Percentiles rank a stretch among this genome's conserved stretches.
phyloP scores from a whole-genome alignment of 2,329 filamentous ascomycete genomes.

The Eutypa lata region DNA sequence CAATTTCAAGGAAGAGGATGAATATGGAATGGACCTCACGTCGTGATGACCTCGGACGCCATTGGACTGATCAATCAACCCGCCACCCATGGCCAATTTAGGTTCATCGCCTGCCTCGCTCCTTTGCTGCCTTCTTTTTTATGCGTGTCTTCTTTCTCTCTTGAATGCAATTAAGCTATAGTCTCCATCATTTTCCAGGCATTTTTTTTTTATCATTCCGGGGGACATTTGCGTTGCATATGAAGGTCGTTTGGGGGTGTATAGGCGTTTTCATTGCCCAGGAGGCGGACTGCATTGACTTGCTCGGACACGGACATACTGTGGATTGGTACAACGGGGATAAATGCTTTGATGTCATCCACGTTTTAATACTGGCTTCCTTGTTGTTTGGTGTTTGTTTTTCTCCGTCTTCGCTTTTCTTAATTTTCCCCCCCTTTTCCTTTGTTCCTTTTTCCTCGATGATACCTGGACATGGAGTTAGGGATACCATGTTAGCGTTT shows the following conservation, averaged over 20 bases:
- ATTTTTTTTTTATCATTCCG: background rate
- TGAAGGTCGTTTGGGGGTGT: slow-evolving; percentile 9
- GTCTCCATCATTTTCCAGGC: background rate
- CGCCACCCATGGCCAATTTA: background rate
- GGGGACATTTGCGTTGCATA: slow-evolving; percentile 14
- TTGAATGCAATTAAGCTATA: background rate
- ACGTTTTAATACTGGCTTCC: slow-evolving; percentile 21
- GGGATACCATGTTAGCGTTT: slow-evolving; percentile 14
- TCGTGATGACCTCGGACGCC: background rate
- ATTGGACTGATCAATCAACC: no score
- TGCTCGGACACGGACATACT: slow-evolving; percentile 1
- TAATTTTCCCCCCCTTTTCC: no score
- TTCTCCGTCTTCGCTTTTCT: slow-evolving; percentile 13
- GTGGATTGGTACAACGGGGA: slow-evolving; percentile 1
- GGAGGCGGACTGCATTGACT: background rate
- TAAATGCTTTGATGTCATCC: slow-evolving; percentile 4
- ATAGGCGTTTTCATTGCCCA: slow-evolving; percentile 7
- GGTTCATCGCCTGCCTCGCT: background rate
- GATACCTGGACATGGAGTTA: slow-evolving; percentile 13
- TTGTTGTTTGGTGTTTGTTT: slow-evolving; percentile 13
- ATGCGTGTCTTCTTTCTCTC: background rate
- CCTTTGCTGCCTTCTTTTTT: background rate
- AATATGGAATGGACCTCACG: slow-evolving; percentile 78
- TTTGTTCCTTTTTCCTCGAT: slow-evolving; percentile 18
- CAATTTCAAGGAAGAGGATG: slow-evolving; percentile 92